Evolutionary conservation across 441 rosid genomes (phyloP).

Genomic region (Gossypium schwendimanii): DNA sequence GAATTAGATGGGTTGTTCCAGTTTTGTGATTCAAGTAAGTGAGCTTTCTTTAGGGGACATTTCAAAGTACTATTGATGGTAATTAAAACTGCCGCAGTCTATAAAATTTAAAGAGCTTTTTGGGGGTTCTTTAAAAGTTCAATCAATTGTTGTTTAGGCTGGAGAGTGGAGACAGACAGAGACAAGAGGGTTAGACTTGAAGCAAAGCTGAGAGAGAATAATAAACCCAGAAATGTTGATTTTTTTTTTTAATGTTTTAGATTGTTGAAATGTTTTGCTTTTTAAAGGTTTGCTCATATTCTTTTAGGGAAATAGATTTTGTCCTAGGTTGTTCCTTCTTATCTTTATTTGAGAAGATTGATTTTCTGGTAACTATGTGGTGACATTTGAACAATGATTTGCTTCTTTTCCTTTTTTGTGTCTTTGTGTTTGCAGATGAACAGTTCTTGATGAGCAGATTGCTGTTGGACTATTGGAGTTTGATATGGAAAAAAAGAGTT

Average conservation of each 20-base stretch:
- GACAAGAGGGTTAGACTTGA: slow-evolving; percentile 32
- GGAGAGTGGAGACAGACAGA: slow-evolving; percentile 21
- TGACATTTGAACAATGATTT: slow-evolving; percentile 1
- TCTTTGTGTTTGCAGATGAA: slow-evolving; percentile 31
- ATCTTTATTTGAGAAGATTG: slow-evolving; percentile 4
- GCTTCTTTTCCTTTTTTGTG: neutral
- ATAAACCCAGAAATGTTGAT: neutral
- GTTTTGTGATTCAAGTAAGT: slow-evolving; percentile 11
- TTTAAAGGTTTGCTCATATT: slow-evolving; percentile 7
- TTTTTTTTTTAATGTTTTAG: neutral
- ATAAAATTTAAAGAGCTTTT: neutral
- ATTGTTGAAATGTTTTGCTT: slow-evolving; percentile 8
- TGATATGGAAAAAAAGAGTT: slow-evolving; percentile 62
- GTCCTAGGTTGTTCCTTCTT: neutral
- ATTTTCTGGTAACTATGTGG: slow-evolving; percentile 4
- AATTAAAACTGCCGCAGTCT: neutral
- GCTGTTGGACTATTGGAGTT: slow-evolving; percentile 7
- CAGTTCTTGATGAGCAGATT: slow-evolving; percentile 28
- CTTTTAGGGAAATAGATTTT: slow-evolving; percentile 11
- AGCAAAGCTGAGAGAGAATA: slow-evolving; percentile 25
- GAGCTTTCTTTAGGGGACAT: neutral
- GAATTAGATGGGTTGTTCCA: no score
- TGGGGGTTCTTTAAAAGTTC: neutral
- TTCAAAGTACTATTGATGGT: slow-evolving; percentile 5
- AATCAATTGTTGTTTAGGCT: neutral